Conservation (phyloP, 148 eudicot species). For the Agrostemma githago region DNA sequence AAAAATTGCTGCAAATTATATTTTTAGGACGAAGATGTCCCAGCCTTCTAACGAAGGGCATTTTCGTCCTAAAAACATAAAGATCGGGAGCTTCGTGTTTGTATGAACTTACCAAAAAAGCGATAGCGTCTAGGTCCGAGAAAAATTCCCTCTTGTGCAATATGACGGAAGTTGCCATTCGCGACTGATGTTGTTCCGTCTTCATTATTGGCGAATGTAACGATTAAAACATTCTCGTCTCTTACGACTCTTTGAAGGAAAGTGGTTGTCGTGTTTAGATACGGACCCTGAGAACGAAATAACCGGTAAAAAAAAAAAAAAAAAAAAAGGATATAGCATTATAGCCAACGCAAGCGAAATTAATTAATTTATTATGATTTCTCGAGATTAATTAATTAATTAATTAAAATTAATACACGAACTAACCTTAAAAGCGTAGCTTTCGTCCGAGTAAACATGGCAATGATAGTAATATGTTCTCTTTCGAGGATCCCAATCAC, state of each 20-base stretch:
- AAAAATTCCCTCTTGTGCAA: conserved; percentile 49
- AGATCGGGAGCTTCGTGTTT: not conserved
- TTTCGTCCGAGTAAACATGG: conserved; percentile 47
- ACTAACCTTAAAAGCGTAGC: conserved; percentile 53
- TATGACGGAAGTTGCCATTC: conserved; percentile 7
- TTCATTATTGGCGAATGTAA: conserved; percentile 40
- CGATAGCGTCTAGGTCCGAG: conserved; percentile 47
- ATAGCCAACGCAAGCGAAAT: not conserved
- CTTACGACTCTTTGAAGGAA: conserved; percentile 54
- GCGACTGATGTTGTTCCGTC: not conserved
- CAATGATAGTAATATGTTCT: conserved; percentile 46
- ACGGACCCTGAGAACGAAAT: conserved; percentile 49
- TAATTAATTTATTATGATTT: not conserved
- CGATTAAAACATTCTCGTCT: conserved; percentile 65
- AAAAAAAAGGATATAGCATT: not conserved
- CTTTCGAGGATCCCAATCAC: conserved; percentile 56
- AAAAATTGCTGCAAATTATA: too few relatives aligned
- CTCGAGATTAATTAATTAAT: not conserved
- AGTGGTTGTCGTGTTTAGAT: conserved; percentile 38
- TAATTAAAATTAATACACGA: too few relatives aligned
- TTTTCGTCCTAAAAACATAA: too few relatives aligned
- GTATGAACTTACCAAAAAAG: conserved; percentile 48
- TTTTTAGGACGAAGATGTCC: too few relatives aligned
- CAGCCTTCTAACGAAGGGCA: too few relatives aligned
- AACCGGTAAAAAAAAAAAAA: too few relatives aligned